Conservation (phyloP, 352 stramenopile genomes). For the Thraustotheca clavata region DNA sequence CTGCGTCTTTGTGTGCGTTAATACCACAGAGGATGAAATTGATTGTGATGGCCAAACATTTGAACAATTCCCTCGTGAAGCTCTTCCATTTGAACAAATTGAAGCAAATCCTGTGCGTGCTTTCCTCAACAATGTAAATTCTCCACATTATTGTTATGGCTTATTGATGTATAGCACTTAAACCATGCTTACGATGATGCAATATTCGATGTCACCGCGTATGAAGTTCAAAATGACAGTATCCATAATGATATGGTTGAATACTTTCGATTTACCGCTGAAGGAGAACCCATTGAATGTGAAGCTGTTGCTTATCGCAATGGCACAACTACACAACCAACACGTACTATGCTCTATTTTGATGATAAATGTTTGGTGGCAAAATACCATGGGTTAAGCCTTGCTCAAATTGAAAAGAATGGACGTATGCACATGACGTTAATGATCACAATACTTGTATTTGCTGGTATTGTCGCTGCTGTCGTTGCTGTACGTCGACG, state of each 20-base stretch:
- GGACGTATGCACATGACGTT: background rate
- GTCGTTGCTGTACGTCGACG: background rate
- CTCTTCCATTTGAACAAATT: background rate
- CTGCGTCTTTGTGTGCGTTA: slow-evolving; percentile 14
- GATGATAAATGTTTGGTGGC: slow-evolving; percentile 14
- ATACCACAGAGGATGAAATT: background rate
- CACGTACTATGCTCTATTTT: slow-evolving; percentile 13
- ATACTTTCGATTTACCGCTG: slow-evolving; percentile 15
- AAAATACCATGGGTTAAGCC: slow-evolving; percentile 15
- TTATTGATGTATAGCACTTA: slow-evolving; percentile 1
- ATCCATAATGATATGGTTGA: slow-evolving; percentile 4
- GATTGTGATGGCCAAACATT: slow-evolving; percentile 7
- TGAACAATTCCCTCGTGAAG: background rate
- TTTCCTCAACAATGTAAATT: background rate
- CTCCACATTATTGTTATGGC: background rate
- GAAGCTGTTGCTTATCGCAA: background rate
- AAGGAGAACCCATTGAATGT: slow-evolving; percentile 13
- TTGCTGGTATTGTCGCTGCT: background rate
- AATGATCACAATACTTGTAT: background rate
- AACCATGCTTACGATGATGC: slow-evolving; percentile 16
- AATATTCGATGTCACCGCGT: slow-evolving; percentile 1
- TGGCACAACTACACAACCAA: background rate
- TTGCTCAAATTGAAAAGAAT: slow-evolving; percentile 10
- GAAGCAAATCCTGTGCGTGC: background rate
- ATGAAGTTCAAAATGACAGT: slow-evolving; percentile 17